These are phyloP conservation scores for Gastrodia elata DNA, from an alignment of 106 monocot genomes.

Conservation along the genomic window DNA sequence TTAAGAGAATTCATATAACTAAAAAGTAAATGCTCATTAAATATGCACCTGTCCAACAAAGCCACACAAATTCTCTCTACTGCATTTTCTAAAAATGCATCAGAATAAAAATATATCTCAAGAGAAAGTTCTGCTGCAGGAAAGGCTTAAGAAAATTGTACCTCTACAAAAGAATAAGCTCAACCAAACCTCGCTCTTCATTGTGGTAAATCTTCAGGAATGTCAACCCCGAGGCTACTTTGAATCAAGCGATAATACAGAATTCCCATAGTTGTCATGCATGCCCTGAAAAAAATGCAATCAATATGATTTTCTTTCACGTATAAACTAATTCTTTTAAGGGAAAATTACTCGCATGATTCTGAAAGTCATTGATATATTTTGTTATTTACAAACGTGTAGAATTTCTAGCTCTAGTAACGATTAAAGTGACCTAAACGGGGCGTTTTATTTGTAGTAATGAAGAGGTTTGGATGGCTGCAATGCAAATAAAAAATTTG, in stretches of 20 bases:
- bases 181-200: slow-evolving; percentile 10
- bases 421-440: too few species aligned
- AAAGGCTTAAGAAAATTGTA: not conserved
- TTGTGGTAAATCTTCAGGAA: slow-evolving; percentile 57
- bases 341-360: too few species aligned
- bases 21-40: not conserved
- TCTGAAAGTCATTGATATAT: too few species aligned
- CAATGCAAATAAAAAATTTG: too few species aligned
- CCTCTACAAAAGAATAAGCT: slow-evolving; percentile 8
- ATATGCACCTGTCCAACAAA: not conserved
- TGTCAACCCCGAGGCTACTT: slow-evolving; percentile 41
- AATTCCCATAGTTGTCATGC: slow-evolving; percentile 94
- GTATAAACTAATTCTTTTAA: not conserved
- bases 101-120: not conserved
- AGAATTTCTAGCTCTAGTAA: too few species aligned
- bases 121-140: not conserved
- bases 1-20: not conserved
- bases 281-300: slow-evolving; percentile 41
- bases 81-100: not conserved
- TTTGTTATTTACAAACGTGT: too few species aligned
- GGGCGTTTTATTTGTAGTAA: too few species aligned
- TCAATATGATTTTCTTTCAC: not conserved
- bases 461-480: too few species aligned
- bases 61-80: not conserved
- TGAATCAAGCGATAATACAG: slow-evolving; percentile 84